A percentile compares a stretch with the other conserved stretches of the same genome.
These are phyloP conservation scores for Pythium apleroticum DNA, from an alignment of 352 stramenopile genomes.

Conservation along the genomic window DNA sequence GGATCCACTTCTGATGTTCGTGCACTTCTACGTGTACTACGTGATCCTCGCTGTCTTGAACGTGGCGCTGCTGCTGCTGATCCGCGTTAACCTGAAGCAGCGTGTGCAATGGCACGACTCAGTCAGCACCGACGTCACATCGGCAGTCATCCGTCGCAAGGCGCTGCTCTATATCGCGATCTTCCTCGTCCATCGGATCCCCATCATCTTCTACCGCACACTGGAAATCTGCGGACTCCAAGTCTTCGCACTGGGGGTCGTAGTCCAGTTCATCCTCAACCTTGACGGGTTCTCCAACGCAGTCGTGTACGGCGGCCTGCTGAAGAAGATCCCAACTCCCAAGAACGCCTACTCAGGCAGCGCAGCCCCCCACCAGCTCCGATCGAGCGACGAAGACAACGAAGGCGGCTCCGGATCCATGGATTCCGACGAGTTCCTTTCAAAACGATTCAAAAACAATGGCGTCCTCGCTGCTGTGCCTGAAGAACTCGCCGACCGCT, in stretches of 20 bases:
- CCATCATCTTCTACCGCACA: constrained; percentile 73
- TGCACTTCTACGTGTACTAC: constrained; percentile 81
- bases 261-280: constrained; percentile 61
- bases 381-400: constrained; percentile 17
- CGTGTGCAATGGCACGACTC: constrained; percentile 64
- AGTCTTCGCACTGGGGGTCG: constrained; percentile 41
- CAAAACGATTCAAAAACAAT: constrained; percentile 14
- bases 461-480: constrained; percentile 10
- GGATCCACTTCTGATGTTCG: constrained; percentile 61
- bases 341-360: not conserved
- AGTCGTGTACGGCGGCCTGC: constrained; percentile 71
- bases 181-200: constrained; percentile 63
- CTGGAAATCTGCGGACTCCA: constrained; percentile 39
- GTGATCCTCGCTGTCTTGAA: constrained; percentile 71
- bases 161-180: constrained; percentile 72
- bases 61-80: constrained; percentile 57
- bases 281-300: constrained; percentile 73
- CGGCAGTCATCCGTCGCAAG: constrained; percentile 68
- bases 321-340: constrained; percentile 21
- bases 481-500: constrained; percentile 18
- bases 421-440: constrained; percentile 20
- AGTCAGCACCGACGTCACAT: constrained; percentile 60
- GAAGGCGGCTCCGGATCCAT: constrained; percentile 5
- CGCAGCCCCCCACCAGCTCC: not conserved
- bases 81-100: constrained; percentile 67